Evolutionary conservation across 768 basidiomycete species (phyloP).

Genomic region (Lactarius tabidus): DNA sequence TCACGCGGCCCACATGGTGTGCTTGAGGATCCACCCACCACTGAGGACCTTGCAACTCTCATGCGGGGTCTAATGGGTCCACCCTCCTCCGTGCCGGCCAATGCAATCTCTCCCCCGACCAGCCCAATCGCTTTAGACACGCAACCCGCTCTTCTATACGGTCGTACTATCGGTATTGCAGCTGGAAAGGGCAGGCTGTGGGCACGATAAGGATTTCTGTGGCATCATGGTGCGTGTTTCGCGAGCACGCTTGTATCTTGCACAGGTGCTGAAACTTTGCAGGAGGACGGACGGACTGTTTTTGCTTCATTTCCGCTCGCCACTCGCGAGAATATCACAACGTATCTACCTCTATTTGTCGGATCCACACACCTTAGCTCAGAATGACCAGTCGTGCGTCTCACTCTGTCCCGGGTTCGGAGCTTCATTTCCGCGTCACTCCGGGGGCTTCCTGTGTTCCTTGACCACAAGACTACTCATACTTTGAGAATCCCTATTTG

Average conservation of each 20-base stretch:
- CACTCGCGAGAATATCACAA: slow-evolving; percentile 20
- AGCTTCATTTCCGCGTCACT: slow-evolving; percentile 18
- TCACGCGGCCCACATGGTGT: slow-evolving; percentile 1
- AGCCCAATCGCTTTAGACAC: slow-evolving; percentile 1
- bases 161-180: slow-evolving; percentile 7
- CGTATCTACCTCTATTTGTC: slow-evolving; percentile 17
- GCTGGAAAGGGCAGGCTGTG: slow-evolving; percentile 1
- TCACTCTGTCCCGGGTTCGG: slow-evolving; percentile 12
- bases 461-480: slow-evolving; percentile 8
- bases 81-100: not conserved
- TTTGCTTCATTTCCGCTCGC: slow-evolving; percentile 21
- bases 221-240: not conserved
- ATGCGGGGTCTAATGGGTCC: slow-evolving; percentile 14
- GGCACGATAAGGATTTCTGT: not conserved
- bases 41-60: slow-evolving; percentile 5
- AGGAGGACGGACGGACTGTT: slow-evolving; percentile 5
- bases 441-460: not conserved
- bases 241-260: not conserved
- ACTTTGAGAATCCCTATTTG: not conserved
- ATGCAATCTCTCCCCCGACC: not conserved
- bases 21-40: slow-evolving; percentile 14
- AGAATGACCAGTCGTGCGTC: slow-evolving; percentile 11
- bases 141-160: not conserved
- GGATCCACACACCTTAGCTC: slow-evolving; percentile 8
- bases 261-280: slow-evolving; percentile 15